phyloP scores from a whole-genome alignment of 2,329 filamentous ascomycete genomes.

The Leptographium galeiforme region DNA sequence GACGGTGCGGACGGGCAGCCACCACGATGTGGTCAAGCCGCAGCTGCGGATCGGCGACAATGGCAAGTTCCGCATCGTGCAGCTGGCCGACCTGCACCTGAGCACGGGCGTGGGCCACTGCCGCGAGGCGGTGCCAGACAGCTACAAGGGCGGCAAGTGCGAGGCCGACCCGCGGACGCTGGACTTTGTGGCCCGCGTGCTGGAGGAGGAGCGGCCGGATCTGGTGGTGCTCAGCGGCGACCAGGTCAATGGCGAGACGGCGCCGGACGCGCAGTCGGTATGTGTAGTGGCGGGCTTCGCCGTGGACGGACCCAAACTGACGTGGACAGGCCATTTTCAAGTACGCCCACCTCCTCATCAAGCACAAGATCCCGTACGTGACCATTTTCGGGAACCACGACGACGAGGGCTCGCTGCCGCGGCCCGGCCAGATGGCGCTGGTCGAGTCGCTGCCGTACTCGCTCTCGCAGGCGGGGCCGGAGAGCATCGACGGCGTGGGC shows the following conservation, averaged over 20 bases:
- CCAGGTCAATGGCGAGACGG: constrained; percentile 87
- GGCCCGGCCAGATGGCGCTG: constrained; percentile 69
- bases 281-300: too few species aligned
- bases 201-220: constrained; percentile 90
- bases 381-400: constrained; percentile 97
- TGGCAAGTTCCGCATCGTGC: constrained; percentile 94
- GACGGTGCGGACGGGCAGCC: constrained; percentile 61
- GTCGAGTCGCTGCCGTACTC: constrained; percentile 82
- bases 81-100: constrained; percentile 86
- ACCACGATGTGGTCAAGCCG: constrained; percentile 51
- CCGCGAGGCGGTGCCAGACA: constrained; percentile 69
- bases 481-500: constrained; percentile 75
- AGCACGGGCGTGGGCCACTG: constrained; percentile 80
- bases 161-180: constrained; percentile 85
- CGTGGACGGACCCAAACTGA: background rate
- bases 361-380: constrained; percentile 79
- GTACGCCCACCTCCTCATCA: constrained; percentile 69
- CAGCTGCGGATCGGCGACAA: constrained; percentile 69
- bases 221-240: constrained; percentile 86
- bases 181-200: constrained; percentile 69
- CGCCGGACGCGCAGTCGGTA: constrained; percentile 79
- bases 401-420: constrained; percentile 71
- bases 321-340: constrained; percentile 69
- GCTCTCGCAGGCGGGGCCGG: constrained; percentile 70
- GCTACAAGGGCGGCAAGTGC: constrained; percentile 61